These are phyloP conservation scores for Nasturtium officinale DNA, from an alignment of 345 rosid genomes.

Conservation along the genomic window DNA sequence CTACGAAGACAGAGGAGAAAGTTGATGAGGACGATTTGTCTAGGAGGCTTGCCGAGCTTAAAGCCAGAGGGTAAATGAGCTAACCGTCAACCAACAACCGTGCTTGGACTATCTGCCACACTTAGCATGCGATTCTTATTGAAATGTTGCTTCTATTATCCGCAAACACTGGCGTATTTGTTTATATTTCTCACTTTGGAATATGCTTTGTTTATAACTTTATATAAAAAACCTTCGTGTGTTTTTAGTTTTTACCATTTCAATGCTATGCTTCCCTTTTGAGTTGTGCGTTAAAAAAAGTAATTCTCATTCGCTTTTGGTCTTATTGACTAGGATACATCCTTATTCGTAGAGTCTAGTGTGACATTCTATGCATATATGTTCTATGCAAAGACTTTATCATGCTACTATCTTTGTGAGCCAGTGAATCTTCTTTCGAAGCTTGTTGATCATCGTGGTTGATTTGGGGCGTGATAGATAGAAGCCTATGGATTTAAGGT, in stretches of 20 bases:
- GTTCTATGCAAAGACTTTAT: background rate
- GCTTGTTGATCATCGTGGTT: slow-evolving; percentile 52
- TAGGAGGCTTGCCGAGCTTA: slow-evolving; percentile 95
- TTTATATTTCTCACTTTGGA: slow-evolving; percentile 37
- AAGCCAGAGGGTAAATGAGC: slow-evolving; percentile 69
- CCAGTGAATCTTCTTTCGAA: slow-evolving; percentile 54
- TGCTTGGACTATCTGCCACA: slow-evolving; percentile 29
- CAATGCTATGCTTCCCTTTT: slow-evolving; percentile 21
- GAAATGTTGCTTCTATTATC: slow-evolving; percentile 24
- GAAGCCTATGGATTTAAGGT: slow-evolving; percentile 70
- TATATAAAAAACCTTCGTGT: slow-evolving; percentile 15
- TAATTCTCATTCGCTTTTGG: background rate
- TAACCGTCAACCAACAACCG: background rate
- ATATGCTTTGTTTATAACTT: slow-evolving; percentile 35
- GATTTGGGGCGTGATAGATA: slow-evolving; percentile 52
- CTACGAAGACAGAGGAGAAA: slow-evolving; percentile 78
- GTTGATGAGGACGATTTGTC: slow-evolving; percentile 97
- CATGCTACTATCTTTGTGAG: slow-evolving; percentile 46
- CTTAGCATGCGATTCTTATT: slow-evolving; percentile 25
- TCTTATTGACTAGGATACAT: slow-evolving; percentile 10
- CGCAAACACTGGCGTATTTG: slow-evolving; percentile 20
- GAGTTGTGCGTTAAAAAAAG: slow-evolving; percentile 13
- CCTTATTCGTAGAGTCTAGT: slow-evolving; percentile 17
- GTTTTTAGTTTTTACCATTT: slow-evolving; percentile 22
- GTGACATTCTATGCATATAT: background rate